Conservation (phyloP, 2,329 filamentous ascomycete genomes). For the Sarocladium brachiariae region DNA sequence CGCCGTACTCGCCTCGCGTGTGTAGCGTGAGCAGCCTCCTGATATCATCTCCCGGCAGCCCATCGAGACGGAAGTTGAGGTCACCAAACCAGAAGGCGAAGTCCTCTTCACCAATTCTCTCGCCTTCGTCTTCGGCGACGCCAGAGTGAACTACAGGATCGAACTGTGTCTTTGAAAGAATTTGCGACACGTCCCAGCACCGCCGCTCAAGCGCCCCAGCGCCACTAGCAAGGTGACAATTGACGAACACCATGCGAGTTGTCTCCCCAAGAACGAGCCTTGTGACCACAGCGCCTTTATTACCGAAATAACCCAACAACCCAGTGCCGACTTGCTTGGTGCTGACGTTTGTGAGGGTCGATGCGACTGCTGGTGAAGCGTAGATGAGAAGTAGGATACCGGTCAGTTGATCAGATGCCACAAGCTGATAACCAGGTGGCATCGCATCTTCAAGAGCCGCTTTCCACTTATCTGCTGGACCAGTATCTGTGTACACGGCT, state of each 20-base stretch:
- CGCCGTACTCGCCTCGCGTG: conserved; percentile 65
- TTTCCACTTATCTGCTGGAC: conserved; percentile 72
- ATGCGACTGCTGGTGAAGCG: conserved; percentile 67
- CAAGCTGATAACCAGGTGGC: conserved; percentile 67
- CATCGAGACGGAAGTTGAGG: conserved; percentile 87
- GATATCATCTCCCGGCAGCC: conserved; percentile 84
- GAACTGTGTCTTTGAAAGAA: conserved; percentile 70
- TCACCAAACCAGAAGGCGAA: conserved; percentile 96
- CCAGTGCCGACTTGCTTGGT: conserved; percentile 82
- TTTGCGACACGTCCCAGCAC: conserved; percentile 83
- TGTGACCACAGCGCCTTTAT: conserved; percentile 84
- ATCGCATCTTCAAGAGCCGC: conserved; percentile 65
- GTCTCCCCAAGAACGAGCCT: conserved; percentile 83
- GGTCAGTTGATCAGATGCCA: conserved; percentile 78
- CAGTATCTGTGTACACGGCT: conserved; percentile 62
- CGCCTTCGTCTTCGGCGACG: conserved; percentile 56
- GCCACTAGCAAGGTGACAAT: conserved; percentile 86
- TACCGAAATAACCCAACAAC: conserved; percentile 86
- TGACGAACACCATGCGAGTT: conserved; percentile 82
- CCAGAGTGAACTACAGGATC: conserved; percentile 62
- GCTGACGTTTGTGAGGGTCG: conserved; percentile 74
- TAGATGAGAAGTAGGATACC: conserved; percentile 81
- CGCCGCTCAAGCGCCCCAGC: conserved; percentile 75
- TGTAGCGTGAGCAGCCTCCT: conserved; percentile 77
- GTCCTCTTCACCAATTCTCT: conserved; percentile 80